Evolutionary conservation across 371 early-diverging fungal genomes (phyloP).

Genomic region (Parasitella parasitica): DNA sequence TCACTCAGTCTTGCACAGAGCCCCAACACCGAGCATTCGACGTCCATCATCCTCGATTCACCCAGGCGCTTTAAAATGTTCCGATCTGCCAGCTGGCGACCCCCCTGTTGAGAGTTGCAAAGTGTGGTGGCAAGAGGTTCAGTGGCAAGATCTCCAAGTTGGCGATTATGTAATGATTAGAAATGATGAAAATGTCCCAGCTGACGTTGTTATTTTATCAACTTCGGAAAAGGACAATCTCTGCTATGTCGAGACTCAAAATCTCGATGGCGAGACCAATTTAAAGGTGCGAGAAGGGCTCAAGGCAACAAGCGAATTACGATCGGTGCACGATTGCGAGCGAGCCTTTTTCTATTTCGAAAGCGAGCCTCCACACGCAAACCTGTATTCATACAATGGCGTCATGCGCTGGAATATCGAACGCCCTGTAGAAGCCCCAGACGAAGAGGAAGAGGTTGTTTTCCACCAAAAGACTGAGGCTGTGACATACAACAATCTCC

Average conservation of each 20-base stretch:
- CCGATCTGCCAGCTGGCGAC: constrained; percentile 26
- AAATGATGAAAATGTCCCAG: constrained; percentile 91
- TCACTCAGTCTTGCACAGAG: constrained; percentile 43
- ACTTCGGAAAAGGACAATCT: constrained; percentile 62
- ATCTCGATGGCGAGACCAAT: constrained; percentile 88
- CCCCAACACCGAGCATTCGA: constrained; percentile 14
- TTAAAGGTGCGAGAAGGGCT: constrained; percentile 64
- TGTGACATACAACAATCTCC: constrained; percentile 76
- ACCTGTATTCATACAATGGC: constrained; percentile 75
- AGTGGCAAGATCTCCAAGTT: constrained; percentile 85
- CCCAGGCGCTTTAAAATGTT: constrained; percentile 25
- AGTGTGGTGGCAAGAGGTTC: constrained; percentile 29
- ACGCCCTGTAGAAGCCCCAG: constrained; percentile 19
- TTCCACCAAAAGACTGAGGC: constrained; percentile 62
- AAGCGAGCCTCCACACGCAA: constrained; percentile 78
- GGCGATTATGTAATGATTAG: constrained; percentile 89
- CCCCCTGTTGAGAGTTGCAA: constrained; percentile 29
- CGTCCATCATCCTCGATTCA: constrained; percentile 30
- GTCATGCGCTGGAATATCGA: constrained; percentile 55
- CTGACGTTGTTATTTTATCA: constrained; percentile 74
- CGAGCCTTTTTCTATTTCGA: constrained; percentile 63
- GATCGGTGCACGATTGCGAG: constrained; percentile 55
- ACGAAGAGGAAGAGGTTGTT: constrained; percentile 20
- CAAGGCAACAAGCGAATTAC: constrained; percentile 36
- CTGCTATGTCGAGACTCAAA: constrained; percentile 82